Percentiles rank a stretch among this genome's conserved stretches.
Conservation (phyloP, 495 filamentous ascomycete genomes). For the Aspergillus asperescens region DNA sequence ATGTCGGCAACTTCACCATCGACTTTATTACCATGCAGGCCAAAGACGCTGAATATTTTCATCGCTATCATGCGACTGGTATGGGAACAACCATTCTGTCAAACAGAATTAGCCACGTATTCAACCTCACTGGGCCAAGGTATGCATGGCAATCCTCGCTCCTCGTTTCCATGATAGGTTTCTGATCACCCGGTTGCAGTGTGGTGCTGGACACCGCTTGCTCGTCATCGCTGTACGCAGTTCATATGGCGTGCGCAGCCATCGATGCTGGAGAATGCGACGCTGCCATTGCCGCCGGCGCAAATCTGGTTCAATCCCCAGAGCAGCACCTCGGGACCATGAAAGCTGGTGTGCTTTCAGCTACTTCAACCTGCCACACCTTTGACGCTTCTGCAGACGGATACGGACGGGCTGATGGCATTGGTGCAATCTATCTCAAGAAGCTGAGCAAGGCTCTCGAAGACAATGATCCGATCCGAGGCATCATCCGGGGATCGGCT, state of each 20-base stretch:
- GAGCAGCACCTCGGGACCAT: slow-evolving; percentile 18
- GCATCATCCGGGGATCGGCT: not conserved
- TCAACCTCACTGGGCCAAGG: slow-evolving; percentile 7
- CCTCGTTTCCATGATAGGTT: not conserved
- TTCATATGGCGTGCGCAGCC: slow-evolving; percentile 35
- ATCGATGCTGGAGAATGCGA: slow-evolving; percentile 32
- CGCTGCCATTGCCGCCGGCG: slow-evolving; percentile 29
- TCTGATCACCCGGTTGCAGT: not conserved
- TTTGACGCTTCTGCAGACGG: slow-evolving; percentile 3
- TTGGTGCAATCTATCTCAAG: not conserved
- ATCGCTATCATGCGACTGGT: not conserved
- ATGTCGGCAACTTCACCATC: slow-evolving; percentile 27
- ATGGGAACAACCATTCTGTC: slow-evolving; percentile 3
- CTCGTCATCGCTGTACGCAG: slow-evolving; percentile 28
- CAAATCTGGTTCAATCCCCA: slow-evolving; percentile 28
- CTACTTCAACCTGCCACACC: not conserved
- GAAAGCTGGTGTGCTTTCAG: not conserved
- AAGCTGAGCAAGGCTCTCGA: not conserved
- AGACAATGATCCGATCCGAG: not conserved
- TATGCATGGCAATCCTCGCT: not conserved
- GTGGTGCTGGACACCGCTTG: slow-evolving; percentile 35
- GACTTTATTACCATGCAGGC: slow-evolving; percentile 15
- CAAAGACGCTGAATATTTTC: not conserved
- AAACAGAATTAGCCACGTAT: slow-evolving; percentile 8
- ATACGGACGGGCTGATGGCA: not conserved